These are phyloP conservation scores for Saccharum officinarum DNA, from an alignment of 176 grass and related monocot species.

Conservation along the genomic window DNA sequence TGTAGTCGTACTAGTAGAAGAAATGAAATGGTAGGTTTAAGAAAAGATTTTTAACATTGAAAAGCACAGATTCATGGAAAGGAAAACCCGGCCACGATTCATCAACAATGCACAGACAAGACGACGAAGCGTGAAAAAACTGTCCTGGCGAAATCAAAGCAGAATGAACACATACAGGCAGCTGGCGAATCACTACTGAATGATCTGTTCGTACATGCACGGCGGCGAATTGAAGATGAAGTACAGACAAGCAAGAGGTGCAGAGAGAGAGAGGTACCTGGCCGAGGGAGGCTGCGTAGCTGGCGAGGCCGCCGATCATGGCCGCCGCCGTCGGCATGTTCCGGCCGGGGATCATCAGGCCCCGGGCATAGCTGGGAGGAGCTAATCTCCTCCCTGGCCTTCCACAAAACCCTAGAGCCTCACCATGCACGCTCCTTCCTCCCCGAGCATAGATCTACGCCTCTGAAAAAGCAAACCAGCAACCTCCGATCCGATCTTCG, in stretches of 20 bases:
- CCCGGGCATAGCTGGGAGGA: slow-evolving; percentile 47
- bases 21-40: neutral
- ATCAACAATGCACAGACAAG: neutral
- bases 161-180: neutral
- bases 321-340: slow-evolving; percentile 46
- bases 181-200: neutral
- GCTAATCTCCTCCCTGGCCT: neutral
- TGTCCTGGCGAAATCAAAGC: neutral
- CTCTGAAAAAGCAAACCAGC: neutral
- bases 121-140: no score
- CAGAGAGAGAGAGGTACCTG: slow-evolving; percentile 39
- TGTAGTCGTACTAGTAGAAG: neutral
- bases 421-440: neutral
- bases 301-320: slow-evolving; percentile 53
- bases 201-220: neutral
- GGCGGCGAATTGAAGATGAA: neutral
- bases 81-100: neutral
- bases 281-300: slow-evolving; percentile 62
- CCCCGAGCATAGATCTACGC: slow-evolving; percentile 28
- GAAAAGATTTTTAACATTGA: neutral
- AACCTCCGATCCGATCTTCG: slow-evolving; percentile 10
- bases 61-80: neutral
- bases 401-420: slow-evolving; percentile 28
- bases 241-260: neutral
- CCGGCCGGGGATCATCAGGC: slow-evolving; percentile 81